phyloP scores from a whole-genome alignment of 2,329 filamentous ascomycete genomes.

The Cladobotryum mycophilum region DNA sequence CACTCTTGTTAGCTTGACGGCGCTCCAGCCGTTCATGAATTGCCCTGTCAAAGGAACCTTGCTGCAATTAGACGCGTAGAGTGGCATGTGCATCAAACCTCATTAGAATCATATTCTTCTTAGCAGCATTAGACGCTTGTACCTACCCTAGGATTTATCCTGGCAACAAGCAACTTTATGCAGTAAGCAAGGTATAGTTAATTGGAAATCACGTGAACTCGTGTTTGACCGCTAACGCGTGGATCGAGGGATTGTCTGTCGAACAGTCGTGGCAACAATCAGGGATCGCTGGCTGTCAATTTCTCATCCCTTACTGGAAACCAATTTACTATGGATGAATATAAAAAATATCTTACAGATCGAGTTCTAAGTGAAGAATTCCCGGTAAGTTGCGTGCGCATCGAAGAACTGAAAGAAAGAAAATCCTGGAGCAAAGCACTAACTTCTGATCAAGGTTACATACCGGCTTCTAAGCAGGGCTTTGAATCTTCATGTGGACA shows the following conservation, averaged over 20 bases:
- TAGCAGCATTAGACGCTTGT: neutral
- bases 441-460: slow-evolving; percentile 55
- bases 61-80: no score
- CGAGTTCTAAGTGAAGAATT: slow-evolving; percentile 70
- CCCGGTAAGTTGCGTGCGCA: slow-evolving; percentile 46
- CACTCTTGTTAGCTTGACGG: no score
- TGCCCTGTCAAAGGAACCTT: no score
- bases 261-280: neutral
- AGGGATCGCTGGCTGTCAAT: no score
- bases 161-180: neutral
- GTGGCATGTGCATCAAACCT: no score
- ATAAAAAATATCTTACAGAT: slow-evolving; percentile 67
- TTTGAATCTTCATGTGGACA: slow-evolving; percentile 76
- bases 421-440: neutral
- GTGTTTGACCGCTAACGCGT: slow-evolving; percentile 11
- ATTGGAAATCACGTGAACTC: slow-evolving; percentile 9
- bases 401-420: neutral
- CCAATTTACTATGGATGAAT: slow-evolving; percentile 47
- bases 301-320: neutral
- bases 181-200: neutral
- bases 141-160: no score
- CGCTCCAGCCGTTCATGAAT: no score
- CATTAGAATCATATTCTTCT: neutral
- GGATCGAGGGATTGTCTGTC: no score
- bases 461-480: slow-evolving; percentile 80